A percentile compares a stretch with the other conserved stretches of the same genome.
Evolutionary conservation across 768 basidiomycete species (phyloP).

Genomic region (Kwoniella sp.): DNA sequence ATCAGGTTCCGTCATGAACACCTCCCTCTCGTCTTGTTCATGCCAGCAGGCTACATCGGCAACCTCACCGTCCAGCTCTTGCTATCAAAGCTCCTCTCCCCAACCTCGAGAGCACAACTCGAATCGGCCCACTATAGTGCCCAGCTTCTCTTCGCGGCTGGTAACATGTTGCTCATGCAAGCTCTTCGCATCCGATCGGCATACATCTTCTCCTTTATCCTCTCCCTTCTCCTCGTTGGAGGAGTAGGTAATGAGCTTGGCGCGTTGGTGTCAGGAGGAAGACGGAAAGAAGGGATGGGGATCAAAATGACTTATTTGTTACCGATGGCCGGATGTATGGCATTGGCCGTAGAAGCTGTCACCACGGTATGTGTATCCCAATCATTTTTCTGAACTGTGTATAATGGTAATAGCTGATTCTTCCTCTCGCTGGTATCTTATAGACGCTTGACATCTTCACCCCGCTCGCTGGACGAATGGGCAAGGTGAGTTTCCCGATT

Average conservation of each 20-base stretch:
- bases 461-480: constrained; percentile 82
- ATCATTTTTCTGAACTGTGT: background rate
- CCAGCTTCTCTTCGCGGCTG: constrained; percentile 63
- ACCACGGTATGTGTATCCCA: constrained; percentile 40
- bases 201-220: constrained; percentile 68
- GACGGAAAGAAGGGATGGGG: constrained; percentile 19
- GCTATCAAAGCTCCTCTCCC: constrained; percentile 57
- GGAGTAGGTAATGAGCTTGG: constrained; percentile 61
- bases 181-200: constrained; percentile 70
- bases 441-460: constrained; percentile 82
- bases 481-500: constrained; percentile 57
- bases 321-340: constrained; percentile 56
- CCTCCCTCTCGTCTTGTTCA: constrained; percentile 69
- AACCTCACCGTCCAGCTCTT: constrained; percentile 63
- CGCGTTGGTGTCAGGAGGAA: constrained; percentile 35
- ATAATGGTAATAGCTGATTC: no score
- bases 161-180: constrained; percentile 66
- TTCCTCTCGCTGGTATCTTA: no score
- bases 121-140: constrained; percentile 69
- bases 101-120: constrained; percentile 59
- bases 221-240: constrained; percentile 63
- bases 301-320: constrained; percentile 24
- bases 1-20: constrained; percentile 70
- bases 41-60: constrained; percentile 74
- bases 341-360: constrained; percentile 56